Percentiles rank a stretch among this genome's conserved stretches.
Evolutionary conservation across 1,139 yeast species (phyloP).

Genomic region (Suhomyces wounanorum): DNA sequence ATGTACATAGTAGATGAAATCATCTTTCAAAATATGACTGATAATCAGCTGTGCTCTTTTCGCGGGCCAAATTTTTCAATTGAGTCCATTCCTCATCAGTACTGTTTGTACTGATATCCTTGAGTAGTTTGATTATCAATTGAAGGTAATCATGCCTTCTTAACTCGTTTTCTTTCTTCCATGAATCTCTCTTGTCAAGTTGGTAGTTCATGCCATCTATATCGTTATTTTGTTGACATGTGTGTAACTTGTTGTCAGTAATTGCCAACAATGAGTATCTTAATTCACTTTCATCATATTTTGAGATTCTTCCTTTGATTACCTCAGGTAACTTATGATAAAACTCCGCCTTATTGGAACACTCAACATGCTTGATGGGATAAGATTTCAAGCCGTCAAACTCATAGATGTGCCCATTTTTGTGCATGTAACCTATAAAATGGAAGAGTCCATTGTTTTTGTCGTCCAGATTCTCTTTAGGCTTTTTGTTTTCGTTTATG

Average conservation of each 20-base stretch:
- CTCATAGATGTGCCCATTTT: constrained; percentile 57
- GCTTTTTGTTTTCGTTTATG: constrained; percentile 42
- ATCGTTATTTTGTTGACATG: constrained; percentile 42
- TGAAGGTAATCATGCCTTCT: constrained; percentile 61
- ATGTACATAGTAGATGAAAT: neutral
- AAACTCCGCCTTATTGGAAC: constrained; percentile 44
- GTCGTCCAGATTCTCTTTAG: constrained; percentile 33
- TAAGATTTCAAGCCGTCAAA: constrained; percentile 64
- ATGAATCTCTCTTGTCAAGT: constrained; percentile 36
- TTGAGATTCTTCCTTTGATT: constrained; percentile 46
- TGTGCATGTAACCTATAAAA: constrained; percentile 57
- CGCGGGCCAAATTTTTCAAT: constrained; percentile 35
- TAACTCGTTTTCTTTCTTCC: constrained; percentile 46
- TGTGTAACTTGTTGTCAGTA: constrained; percentile 51
- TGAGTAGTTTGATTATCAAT: constrained; percentile 49
- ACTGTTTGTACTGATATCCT: constrained; percentile 36
- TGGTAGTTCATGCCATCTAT: constrained; percentile 29
- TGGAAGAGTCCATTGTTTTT: constrained; percentile 62
- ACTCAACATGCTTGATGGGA: constrained; percentile 57
- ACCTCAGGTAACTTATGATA: constrained; percentile 45
- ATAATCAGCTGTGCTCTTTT: constrained; percentile 20
- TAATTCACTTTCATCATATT: constrained; percentile 51
- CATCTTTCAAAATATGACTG: constrained; percentile 4
- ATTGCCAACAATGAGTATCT: constrained; percentile 63
- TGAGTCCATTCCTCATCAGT: constrained; percentile 50